Conservation (phyloP, 495 filamentous ascomycete species). For the Corynascus novoguineensis region DNA sequence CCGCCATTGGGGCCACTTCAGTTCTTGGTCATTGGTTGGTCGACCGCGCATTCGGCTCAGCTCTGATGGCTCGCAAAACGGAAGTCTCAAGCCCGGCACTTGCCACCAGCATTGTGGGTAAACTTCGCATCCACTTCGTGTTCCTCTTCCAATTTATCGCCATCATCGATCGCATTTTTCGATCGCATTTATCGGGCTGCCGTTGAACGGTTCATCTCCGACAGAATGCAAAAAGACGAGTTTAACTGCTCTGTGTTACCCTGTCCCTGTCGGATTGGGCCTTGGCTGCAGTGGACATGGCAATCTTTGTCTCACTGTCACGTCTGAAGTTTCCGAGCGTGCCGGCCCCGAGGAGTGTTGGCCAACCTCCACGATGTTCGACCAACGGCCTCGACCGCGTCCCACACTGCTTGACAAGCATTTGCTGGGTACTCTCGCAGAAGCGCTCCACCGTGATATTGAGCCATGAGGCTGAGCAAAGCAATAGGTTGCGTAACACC, state of each 20-base stretch:
- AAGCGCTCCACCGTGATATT: neutral
- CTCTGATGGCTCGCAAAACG: constrained; percentile 10
- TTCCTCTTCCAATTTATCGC: neutral
- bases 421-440: constrained; percentile 1
- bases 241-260: neutral
- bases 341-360: neutral
- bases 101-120: constrained; percentile 3
- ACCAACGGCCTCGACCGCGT: neutral
- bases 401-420: neutral
- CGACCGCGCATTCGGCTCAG: constrained; percentile 13
- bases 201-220: neutral
- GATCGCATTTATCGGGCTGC: neutral
- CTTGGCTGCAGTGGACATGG: too few species aligned
- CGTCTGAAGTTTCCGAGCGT: neutral
- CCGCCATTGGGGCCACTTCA: constrained; percentile 29
- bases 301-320: too few species aligned
- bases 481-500: constrained; percentile 1
- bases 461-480: neutral
- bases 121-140: neutral
- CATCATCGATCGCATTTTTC: too few species aligned
- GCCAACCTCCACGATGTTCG: neutral
- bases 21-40: constrained; percentile 21
- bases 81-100: neutral
- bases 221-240: neutral
- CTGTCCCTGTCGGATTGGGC: neutral